Base-by-base conservation (phyloP, 2,329 filamentous ascomycete genomes). In the Hymenoscyphus scutula region DNA sequence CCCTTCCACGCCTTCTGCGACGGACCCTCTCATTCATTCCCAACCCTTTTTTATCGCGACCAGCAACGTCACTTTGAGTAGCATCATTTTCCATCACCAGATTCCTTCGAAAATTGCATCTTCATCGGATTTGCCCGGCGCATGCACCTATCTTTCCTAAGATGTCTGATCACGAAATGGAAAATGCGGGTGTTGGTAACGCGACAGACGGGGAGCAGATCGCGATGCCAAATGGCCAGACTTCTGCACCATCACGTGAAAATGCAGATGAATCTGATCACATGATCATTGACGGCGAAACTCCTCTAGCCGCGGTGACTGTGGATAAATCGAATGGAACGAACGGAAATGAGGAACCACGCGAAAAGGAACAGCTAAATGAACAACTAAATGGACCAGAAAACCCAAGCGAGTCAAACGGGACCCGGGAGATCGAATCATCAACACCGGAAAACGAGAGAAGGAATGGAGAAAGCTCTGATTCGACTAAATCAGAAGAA, bases 101-200 rank as follows among this genome's bases (percentile, higher is more conserved):
- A 19, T 32, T 54, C 51, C 11, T 30, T 53, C 51, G 19, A 53
- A 6, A 30, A 17, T 27, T 10, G 51, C 23, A 53, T 19, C 17
- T 45, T 45, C 19, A 51, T 48, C 23, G 19, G n/a, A 23, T 23
- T 23, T 25, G 8, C 45, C 23, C 19, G 45, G 55, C 55, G 30
- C 55, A 30, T 41, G 53, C 53, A 54, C 19, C 13, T n/a, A 54
- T 32, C 13, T n/a, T 29, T 13, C n/a, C 15, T 32, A 34, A 32
- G 55, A 56, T 37, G 55, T 25, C 45, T 51, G 45, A 51, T 51
- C 45, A 51, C 45, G 45, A 51, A 51, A 51, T 51, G 45, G 45
- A 58, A 41, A 58, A 29, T 58, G 19, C 19, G 30, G 38, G n/a
- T 30, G 54, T 37, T 19, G 38, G 25, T 30, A 25, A 34, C 23